Conservation (phyloP, 352 stramenopile species). For the Phytopythium vexans region DNA sequence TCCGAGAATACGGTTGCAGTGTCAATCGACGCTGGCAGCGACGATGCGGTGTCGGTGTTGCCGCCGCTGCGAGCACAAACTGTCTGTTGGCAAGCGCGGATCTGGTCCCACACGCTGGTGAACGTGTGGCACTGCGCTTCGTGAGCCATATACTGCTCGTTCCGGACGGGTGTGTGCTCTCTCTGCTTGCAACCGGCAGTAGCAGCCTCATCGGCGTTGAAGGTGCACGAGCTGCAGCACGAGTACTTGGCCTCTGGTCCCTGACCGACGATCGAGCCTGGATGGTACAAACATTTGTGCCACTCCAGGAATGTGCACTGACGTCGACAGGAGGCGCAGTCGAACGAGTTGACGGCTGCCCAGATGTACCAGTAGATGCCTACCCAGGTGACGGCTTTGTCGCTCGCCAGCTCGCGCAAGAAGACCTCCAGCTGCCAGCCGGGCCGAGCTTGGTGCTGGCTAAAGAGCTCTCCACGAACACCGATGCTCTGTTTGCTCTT, state of each 20-base stretch:
- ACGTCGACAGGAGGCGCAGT: conserved; percentile 44
- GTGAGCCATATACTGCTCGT: conserved; percentile 1
- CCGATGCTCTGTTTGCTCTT: conserved; percentile 35
- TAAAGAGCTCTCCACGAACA: conserved; percentile 47
- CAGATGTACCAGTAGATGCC: conserved; percentile 83
- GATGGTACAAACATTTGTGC: conserved; percentile 44
- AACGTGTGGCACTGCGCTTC: conserved; percentile 16
- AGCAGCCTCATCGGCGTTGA: conserved; percentile 42
- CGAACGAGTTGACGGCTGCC: conserved; percentile 53
- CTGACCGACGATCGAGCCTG: conserved; percentile 29
- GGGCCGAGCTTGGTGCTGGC: conserved; percentile 30
- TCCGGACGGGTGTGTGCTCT: conserved; percentile 25
- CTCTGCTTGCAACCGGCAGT: conserved; percentile 38
- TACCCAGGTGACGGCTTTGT: conserved; percentile 53
- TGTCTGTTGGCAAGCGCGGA: conserved; percentile 13
- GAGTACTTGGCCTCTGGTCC: conserved; percentile 43
- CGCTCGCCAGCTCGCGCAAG: conserved; percentile 29
- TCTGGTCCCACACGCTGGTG: conserved; percentile 37
- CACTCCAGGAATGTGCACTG: conserved; percentile 41
- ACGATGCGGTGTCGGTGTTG: not conserved
- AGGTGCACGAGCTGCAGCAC: conserved; percentile 45
- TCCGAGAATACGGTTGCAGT: conserved; percentile 17
- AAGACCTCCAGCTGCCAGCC: conserved; percentile 51
- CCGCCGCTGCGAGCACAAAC: not conserved
- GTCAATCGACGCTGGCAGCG: conserved; percentile 13